Evolutionary conservation across 2,329 filamentous ascomycete species (phyloP), one percentile per base, ranked within the genome.

Genomic region (Colletotrichum limetticola): DNA sequence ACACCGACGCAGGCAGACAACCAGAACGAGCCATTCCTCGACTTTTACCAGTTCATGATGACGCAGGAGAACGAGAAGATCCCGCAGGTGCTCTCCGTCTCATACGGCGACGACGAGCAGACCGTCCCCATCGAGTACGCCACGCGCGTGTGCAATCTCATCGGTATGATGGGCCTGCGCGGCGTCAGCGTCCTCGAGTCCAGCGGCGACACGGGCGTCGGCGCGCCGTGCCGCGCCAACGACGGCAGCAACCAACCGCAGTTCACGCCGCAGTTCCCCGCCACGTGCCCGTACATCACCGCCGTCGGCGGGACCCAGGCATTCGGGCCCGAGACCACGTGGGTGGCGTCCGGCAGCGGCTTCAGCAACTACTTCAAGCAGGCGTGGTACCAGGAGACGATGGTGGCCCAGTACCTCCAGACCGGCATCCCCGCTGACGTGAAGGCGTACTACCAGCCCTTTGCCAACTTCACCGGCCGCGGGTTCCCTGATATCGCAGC

Each of bases 21-120:
- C 75, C 84, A 83, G n/a, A 92, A 93, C 79, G 91, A 93, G 82
- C 91, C 91, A 0, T 94, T 92, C 79, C 84, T 93, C 1, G 88
- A 88, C n/a, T 92, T 90, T 80, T 85, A 92, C 11, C 85, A 89
- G 68, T 89, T 89, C 79, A 81, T 93, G 3, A 83, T 92, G 1
- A 79, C 82, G 53, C 84, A 89, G 57, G 81, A 85, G 8, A 85
- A 89, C 61, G 78, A 83, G 2, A 79, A 87, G 22, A 82, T 93
- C 1, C 91, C 92, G 0, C 86, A 89, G 3, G 87, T 92, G 22
- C 86, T 94, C 64, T 87, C 86, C 42, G 90, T 89, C 12, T 93
- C 91, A 0, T 94, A 94, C 76, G 91, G 89, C n/a, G 91, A 93
- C 74, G 85, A 90, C 55, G 92, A 93, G 80, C 90, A 90, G 79